Conservation (phyloP, 2,329 filamentous ascomycete genomes). For the Diaporthe sp. region DNA sequence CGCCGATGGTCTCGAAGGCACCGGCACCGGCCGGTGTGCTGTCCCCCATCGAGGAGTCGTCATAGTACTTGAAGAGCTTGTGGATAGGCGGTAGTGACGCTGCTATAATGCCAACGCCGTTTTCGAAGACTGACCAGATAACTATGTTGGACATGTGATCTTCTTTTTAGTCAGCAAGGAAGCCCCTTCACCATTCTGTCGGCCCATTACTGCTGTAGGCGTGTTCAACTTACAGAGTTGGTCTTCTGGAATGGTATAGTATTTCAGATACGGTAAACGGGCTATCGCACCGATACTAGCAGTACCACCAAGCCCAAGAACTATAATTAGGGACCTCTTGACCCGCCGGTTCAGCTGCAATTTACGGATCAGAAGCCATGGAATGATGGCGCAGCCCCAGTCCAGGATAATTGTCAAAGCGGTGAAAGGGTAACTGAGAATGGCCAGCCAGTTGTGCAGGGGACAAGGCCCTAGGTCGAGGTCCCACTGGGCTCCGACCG, state of each 20-base stretch:
- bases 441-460: not conserved
- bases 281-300: slow-evolving; percentile 39
- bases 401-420: slow-evolving; percentile 12
- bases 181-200: not conserved
- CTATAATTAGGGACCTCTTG: slow-evolving; percentile 51
- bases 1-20: slow-evolving; percentile 11
- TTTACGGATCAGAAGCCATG: slow-evolving; percentile 50
- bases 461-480: slow-evolving; percentile 2
- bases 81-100: slow-evolving; percentile 39
- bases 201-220: rapidly evolving
- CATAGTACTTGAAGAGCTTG: slow-evolving; percentile 25
- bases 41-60: not conserved
- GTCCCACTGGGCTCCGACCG: slow-evolving; percentile 20
- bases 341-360: slow-evolving; percentile 53
- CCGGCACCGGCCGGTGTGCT: slow-evolving; percentile 3
- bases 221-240: slow-evolving; percentile 53
- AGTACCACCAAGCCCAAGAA: slow-evolving; percentile 57
- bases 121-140: slow-evolving; percentile 55
- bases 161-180: not conserved
- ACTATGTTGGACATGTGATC: slow-evolving; percentile 52
- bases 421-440: slow-evolving; percentile 26
- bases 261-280: slow-evolving; percentile 43
- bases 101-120: slow-evolving; percentile 50
- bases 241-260: slow-evolving; percentile 48
- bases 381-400: slow-evolving; percentile 43